Percentiles rank a stretch among this genome's conserved stretches.
Conservation (phyloP, 805 yeast genomes). For the Metschnikowia aberdeeniae region DNA sequence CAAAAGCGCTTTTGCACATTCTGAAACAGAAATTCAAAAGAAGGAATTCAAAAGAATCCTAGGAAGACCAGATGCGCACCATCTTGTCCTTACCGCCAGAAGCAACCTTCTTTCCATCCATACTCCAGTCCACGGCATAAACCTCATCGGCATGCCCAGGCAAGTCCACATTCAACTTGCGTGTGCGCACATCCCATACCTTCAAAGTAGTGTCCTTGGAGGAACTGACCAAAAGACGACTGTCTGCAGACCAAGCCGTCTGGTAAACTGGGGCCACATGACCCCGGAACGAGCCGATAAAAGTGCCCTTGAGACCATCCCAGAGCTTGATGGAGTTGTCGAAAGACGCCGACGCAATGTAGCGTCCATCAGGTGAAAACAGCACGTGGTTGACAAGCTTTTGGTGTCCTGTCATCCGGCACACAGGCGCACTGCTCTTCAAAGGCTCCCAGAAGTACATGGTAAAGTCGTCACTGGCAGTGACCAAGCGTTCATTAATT, state of each 20-base stretch:
- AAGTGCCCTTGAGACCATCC: slow-evolving; percentile 93
- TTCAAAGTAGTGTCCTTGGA: slow-evolving; percentile 95
- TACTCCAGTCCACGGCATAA: slow-evolving; percentile 96
- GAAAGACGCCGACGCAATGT: slow-evolving; percentile 87
- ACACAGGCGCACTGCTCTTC: slow-evolving; percentile 73
- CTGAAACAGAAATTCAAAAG: not conserved
- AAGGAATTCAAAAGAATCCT: not conserved
- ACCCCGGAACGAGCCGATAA: slow-evolving; percentile 86
- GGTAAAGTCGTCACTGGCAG: slow-evolving; percentile 96
- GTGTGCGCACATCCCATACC: slow-evolving; percentile 91
- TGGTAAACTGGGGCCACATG: slow-evolving; percentile 98
- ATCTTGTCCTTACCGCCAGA: slow-evolving; percentile 97
- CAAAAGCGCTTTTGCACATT: not conserved
- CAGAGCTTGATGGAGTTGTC: slow-evolving; percentile 93
- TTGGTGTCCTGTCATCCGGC: slow-evolving; percentile 97
- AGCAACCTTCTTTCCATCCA: slow-evolving; percentile 90
- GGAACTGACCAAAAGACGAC: slow-evolving; percentile 84
- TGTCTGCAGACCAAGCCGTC: slow-evolving; percentile 96
- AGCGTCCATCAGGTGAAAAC: slow-evolving; percentile 92
- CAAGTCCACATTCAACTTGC: slow-evolving; percentile 78
- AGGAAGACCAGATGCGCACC: slow-evolving; percentile 80
- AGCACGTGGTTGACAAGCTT: slow-evolving; percentile 93
- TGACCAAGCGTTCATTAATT: slow-evolving; percentile 72
- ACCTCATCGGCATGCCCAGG: slow-evolving; percentile 98
- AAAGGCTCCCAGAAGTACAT: slow-evolving; percentile 97